Base-by-base conservation (phyloP, 352 stramenopile genomes). In the Ophiocytium majus region DNA sequence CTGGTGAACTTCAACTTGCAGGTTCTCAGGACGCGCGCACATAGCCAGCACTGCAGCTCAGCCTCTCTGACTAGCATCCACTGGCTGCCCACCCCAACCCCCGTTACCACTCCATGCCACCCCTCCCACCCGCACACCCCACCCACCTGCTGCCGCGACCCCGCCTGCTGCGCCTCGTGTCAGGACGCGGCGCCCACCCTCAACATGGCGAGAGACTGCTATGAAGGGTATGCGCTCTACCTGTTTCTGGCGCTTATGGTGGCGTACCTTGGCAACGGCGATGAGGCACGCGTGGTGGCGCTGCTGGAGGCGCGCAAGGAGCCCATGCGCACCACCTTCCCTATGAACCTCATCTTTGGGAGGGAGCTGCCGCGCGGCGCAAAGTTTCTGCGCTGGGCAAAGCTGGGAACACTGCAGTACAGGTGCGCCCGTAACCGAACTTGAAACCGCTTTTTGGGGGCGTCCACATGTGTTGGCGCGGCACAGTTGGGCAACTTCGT, bases 161-260 rank as follows among this genome's bases (percentile, higher is more conserved):
- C n/a, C n/a, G n/a, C n/a, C 19, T 34, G 31, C 19, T 31, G 28
- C 63, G 9, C 63, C 28, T 5, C 63, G 33, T 88, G 89, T 14
- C 35, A 82, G 85, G 89, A 94, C 49, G 92, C 92, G 0, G 93
- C 95, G 32, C 87, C 95, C 81, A 98, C 96, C 89, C 90, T 99
- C 50, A 93, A 95, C 83, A 92, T 98, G 84, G 92, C 98, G 83
- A 94, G 97, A 31, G 96, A 99, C 89, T 98, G 95, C 85, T 99
- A 99, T 89, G 95, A 99, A 92, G 95, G 95, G 50, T 99, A 99
- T 89, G 95, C 97, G 0, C 97, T 99, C 86, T 99, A 98, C 89
- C 92, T 97, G 49, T 99, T 99, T 90, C 88, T 99, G 34, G 93
- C 94, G 5, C 93, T 99, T 63, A 93, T 99, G 90, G 97, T 99